phyloP scores from a whole-genome alignment of 768 basidiomycete species.

The Boletus pseudopeckii region DNA sequence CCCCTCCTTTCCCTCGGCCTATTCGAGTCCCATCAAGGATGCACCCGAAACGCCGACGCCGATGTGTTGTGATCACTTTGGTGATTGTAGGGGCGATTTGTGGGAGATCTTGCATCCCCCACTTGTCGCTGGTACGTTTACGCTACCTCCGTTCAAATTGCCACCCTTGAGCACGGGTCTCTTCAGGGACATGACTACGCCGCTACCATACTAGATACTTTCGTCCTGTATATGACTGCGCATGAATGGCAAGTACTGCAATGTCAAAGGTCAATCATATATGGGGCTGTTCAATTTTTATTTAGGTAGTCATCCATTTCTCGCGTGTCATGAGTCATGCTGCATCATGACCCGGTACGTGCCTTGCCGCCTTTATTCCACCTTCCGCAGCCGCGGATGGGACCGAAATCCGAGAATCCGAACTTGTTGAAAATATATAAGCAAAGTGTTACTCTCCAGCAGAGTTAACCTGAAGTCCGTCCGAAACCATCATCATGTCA shows the following conservation, averaged over 20 bases:
- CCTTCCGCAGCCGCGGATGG: too few relatives aligned
- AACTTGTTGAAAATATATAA: too few relatives aligned
- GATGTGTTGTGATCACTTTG: constrained; percentile 22
- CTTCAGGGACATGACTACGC: constrained; percentile 4
- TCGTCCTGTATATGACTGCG: background rate
- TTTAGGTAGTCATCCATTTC: too few relatives aligned
- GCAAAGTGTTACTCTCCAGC: too few relatives aligned
- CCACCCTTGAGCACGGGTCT: constrained; percentile 17
- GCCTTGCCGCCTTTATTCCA: too few relatives aligned
- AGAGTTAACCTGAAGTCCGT: too few relatives aligned
- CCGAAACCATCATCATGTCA: background rate
- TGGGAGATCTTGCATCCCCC: constrained; percentile 28
- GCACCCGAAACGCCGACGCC: constrained; percentile 27
- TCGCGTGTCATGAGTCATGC: too few relatives aligned
- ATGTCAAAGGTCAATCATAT: background rate
- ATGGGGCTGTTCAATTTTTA: too few relatives aligned
- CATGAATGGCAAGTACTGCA: background rate
- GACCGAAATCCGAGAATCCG: too few relatives aligned
- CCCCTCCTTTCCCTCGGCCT: constrained; percentile 6
- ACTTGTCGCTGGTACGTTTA: constrained; percentile 15
- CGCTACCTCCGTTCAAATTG: constrained; percentile 23
- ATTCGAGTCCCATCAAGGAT: background rate
- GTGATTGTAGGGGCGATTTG: constrained; percentile 21
- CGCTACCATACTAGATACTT: constrained; percentile 1
- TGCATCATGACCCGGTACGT: too few relatives aligned